Evolutionary conservation across 106 monocot species (phyloP), one percentile per base, ranked within the genome.

Genomic region (Dioscorea zingiberensis): DNA sequence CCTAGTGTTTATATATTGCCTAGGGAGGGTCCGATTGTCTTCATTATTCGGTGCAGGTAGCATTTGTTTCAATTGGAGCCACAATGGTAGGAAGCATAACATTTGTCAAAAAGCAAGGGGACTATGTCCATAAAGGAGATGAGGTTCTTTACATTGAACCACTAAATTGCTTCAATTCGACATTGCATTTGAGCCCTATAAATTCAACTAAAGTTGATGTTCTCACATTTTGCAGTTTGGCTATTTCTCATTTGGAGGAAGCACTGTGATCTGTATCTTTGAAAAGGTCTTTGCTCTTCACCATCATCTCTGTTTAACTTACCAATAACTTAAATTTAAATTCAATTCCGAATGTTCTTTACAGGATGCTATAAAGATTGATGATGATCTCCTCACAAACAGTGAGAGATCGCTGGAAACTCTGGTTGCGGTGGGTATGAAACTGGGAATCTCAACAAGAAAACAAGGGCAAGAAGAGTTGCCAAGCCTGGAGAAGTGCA

Each of bases 181-280:
- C 38, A 38, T 38, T 38, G 38, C 38, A 0, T 0, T 38, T 38
- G 4, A 6, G 10, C 10, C 38, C 0, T 38, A 38, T 38, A 10
- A 6, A 38, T 38, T 6, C 38, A 0, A 38, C 10, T 38, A 38
- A 38, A 8, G 0, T 8, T 10, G 10, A 6, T 22, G 13, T 62
- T 4, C 19, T 44, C 51, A 28, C 21, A 13, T 65, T 59, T 59
- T 10, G 29, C 86, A 92, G 97, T 86, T 98, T 66, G 97, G 97
- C 51, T 98, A 92, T 62, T 98, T 92, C 60, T 80, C 92, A 25
- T 98, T 98, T 86, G 97, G 97, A 53, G 97, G 97, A 67, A 98
- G 97, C 85, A 92, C 97, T 46, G 92, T 92, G 16, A 88, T 92
- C 64, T 98, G 92, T 49, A 65, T 98, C 44, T 98, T 92, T 54